Evolutionary conservation across 129 eudicot genomes (phyloP), one percentile per base, ranked within the genome.

Genomic region (Centaurea solstitialis): DNA sequence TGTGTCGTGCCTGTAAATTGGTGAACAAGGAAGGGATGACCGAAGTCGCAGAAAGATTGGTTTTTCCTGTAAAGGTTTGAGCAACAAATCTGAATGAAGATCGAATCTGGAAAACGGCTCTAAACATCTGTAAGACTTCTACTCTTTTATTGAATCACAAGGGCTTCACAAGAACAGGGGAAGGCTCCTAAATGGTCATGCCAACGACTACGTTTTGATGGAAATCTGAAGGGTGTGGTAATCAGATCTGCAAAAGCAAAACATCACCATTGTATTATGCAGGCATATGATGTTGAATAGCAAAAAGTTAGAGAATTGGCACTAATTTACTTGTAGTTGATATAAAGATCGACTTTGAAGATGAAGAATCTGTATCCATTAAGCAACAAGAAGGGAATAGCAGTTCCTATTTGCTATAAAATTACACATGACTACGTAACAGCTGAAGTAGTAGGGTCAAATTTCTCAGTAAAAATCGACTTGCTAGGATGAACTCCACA

Each of bases 101-200:
- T 75, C 87, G 87, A 21, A 72, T 62, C 83, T 62, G 76, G 24
- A 47, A 79, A 66, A 77, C 10, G 38, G 68, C 77, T 88, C 81
- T 88, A 74, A 75, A 70, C 86, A 86, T 86, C 45, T 79, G 73
- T 39, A 37, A 70, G 65, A 50, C 65, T 35, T 79, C 15, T 43
- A 78, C 12, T 12, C 11, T 23, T 26, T 30, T 17, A 57, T n/a
- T 57, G 65, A 57, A n/a, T n/a, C 65, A 57, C 21, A 57, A 57
- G 21, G 22, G 65, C 9, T 57, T 57, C n/a, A 53, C 21, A 53
- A 53, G 64, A 53, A 53, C 20, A 53, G 20, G 8, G 62, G 62
- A 53, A 15, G 21, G 20, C 1, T 53, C 62, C 62, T 53, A 53
- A 17, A 17, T 17, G 22, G 64, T 17, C 64, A 53, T 53, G 22